Evolutionary conservation across 352 stramenopile species (phyloP), one percentile per base, ranked within the genome.

Genomic region (Phytophthora europaea): DNA sequence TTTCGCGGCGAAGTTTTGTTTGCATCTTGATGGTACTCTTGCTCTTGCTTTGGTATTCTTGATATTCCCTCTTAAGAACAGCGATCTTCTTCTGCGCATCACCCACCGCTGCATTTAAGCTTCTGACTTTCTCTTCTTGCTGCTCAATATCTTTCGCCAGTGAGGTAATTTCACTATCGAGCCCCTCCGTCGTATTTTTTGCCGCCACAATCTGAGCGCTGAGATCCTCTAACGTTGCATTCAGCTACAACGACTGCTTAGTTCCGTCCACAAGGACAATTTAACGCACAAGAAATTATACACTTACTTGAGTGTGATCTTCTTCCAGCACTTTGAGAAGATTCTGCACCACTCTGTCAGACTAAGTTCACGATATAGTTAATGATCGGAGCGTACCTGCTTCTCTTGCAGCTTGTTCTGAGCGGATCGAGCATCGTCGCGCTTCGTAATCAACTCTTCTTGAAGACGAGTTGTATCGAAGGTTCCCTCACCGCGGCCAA

Each of bases 271-370:
- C 23, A 36, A 13, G 38, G 5, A 16, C 6, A 48, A 36, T 6
- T 2, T 22, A 66, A 48, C 13, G 1, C 16, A 40, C 13, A 72
- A 45, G 13, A 34, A 62, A 31, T 10, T 15, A 47, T 33, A 31
- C 33, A 65, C 67, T 69, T 74, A 82, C 75, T 72, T 80, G 64
- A 34, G 28, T 57, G 33, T 80, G 72, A 23, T 82, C 67, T 65
- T 58, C 52, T 33, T 82, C 57, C 51, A 75, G 40, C 26, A 72
- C 6, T 9, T 70, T 60, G 18, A 80, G 67, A 3, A 70, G 22
- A 48, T 69, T 61, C 75, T 82, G 45, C 16, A 60, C n/a, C 33
- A 55, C 9, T 9, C 48, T 31, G 36, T 74, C 22, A 76, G 23
- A 51, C 22, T 6, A 50, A 23, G 16, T 61, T 61, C 38, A n/a